These are phyloP conservation scores for Globisporangium cystogenes DNA, from an alignment of 352 stramenopile genomes.

Conservation along the genomic window DNA sequence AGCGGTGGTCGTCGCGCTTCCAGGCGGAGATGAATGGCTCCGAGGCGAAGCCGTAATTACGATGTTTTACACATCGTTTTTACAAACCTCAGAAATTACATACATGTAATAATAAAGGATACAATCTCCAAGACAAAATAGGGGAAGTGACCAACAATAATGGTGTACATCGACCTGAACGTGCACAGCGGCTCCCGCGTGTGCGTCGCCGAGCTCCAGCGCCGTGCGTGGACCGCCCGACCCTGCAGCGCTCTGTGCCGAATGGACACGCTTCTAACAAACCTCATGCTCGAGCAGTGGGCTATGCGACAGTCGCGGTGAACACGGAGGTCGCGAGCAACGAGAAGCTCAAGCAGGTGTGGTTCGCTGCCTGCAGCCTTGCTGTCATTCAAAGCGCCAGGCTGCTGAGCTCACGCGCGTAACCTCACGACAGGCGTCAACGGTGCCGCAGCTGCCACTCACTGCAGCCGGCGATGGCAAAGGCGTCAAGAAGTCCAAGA, in stretches of 20 bases:
- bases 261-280: no score
- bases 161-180: constrained; percentile 75
- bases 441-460: constrained; percentile 27
- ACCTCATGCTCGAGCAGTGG: constrained; percentile 26
- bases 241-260: no score
- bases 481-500: constrained; percentile 56
- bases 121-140: no score
- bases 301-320: constrained; percentile 54
- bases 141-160: no score
- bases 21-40: constrained; percentile 11
- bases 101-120: not conserved
- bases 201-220: constrained; percentile 50
- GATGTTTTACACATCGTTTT: not conserved
- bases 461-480: constrained; percentile 28
- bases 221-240: constrained; percentile 26
- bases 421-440: constrained; percentile 8
- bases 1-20: not conserved
- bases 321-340: constrained; percentile 48
- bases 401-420: not conserved
- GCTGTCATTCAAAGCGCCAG: no score
- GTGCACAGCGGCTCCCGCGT: constrained; percentile 46
- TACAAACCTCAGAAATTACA: not conserved
- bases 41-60: not conserved
- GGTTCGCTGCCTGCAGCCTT: not conserved
- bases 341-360: constrained; percentile 48